Percentiles rank a stretch among this genome's conserved stretches.
Conservation (phyloP, 2,329 filamentous ascomycete species). For the Rhynchosporium agropyri region DNA sequence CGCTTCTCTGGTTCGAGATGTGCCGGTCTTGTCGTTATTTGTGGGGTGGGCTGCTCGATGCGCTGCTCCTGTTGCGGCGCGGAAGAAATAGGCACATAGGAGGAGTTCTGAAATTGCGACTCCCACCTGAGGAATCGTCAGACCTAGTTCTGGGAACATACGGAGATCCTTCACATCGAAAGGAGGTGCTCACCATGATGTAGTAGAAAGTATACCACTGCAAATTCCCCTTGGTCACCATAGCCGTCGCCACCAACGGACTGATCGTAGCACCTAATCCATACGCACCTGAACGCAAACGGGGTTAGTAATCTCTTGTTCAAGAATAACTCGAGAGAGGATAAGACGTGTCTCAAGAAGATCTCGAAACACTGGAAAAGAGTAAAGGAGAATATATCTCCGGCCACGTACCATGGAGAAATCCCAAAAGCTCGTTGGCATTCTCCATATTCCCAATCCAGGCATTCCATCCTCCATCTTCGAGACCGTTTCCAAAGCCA, state of each 20-base stretch:
- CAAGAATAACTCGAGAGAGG: no score
- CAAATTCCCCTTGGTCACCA: constrained; percentile 64
- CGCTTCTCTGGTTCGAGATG: constrained; percentile 36
- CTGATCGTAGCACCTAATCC: constrained; percentile 70
- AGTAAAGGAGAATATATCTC: no score
- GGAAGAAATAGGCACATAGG: constrained; percentile 60
- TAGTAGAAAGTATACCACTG: constrained; percentile 78
- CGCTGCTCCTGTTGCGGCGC: constrained; percentile 58
- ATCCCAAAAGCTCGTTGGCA: constrained; percentile 73
- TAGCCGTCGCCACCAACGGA: constrained; percentile 71
- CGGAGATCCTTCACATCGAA: background rate
- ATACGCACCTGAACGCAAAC: constrained; percentile 51
- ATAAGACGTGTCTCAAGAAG: no score
- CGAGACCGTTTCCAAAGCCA: constrained; percentile 72
- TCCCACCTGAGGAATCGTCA: constrained; percentile 44
- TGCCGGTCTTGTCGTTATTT: constrained; percentile 24
- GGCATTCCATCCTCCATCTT: constrained; percentile 62
- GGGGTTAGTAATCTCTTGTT: no score
- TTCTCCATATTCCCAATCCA: constrained; percentile 66
- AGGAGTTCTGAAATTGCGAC: constrained; percentile 58
- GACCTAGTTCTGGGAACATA: background rate
- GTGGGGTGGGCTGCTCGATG: constrained; percentile 61
- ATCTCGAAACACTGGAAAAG: no score
- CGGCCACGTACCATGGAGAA: constrained; percentile 59
- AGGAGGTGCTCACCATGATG: constrained; percentile 59